Evolutionary conservation across 495 filamentous ascomycete genomes (phyloP), one percentile per base, ranked within the genome.

Genomic region (Parachaetomium inaequale): DNA sequence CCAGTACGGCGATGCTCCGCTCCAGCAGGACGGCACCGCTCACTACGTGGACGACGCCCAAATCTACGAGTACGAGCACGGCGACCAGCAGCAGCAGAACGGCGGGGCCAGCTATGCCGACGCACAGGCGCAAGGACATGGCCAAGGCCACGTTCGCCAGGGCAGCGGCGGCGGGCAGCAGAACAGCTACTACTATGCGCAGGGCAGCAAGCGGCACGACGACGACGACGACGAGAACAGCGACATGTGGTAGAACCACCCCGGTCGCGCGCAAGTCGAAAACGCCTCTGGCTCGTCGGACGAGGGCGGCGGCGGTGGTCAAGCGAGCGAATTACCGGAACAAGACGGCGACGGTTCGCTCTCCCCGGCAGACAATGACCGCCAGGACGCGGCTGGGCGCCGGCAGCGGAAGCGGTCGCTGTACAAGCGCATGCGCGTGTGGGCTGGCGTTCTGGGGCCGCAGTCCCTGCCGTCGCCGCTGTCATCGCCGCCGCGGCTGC

Each of bases 61-160:
- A 51, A 76, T 80, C 26, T 81, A 80, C 63, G 78, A 81, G 55
- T 79, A 81, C 63, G 77, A 80, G 42, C 76, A 81, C 50, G 70
- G 57, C 1, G 26, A 64, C 3, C 62, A 61, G 11, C 63, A 66
- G 6, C 63, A 66, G 8, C 54, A 64, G 26, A 56, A 69, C 21
- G 25, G 53, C 23, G 58, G 58, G 11, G 45, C 43, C 21, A 26
- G 32, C 17, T 59, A 64, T 21, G 61, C 64, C 12, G 25, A 62
- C 4, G 52, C 45, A 8, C 63, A 64, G n/a, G 40, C 28, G 2
- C 50, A 26, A 10, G 59, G 46, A 4, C 52, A 63, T 7, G 32
- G 19, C 4, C 66, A 65, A 17, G 58, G 58, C 4, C 49, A 60
- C 19, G 28, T 15, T 4, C 51, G 26, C n/a, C 59, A 55, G 19